Percentiles rank a stretch among this genome's conserved stretches.
These are phyloP conservation scores for Chaetomium tenue DNA, from an alignment of 495 filamentous ascomycete species.

Conservation along the genomic window DNA sequence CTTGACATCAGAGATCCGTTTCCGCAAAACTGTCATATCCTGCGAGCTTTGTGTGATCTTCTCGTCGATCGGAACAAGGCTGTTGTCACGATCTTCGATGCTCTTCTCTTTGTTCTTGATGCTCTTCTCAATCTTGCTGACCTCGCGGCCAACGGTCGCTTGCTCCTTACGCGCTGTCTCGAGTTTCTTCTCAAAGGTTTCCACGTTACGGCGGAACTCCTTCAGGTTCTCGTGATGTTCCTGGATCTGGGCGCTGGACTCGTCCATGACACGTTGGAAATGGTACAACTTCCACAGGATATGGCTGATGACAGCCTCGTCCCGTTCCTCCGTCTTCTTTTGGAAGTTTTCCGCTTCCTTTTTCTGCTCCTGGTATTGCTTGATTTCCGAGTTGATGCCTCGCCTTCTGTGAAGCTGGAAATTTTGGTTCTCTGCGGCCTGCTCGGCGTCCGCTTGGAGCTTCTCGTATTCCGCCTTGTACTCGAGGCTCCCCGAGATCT, in stretches of 20 bases:
- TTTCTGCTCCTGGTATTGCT: slow-evolving; percentile 96
- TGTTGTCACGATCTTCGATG: slow-evolving; percentile 80
- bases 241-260: slow-evolving; percentile 85
- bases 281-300: slow-evolving; percentile 97
- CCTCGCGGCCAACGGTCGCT: slow-evolving; percentile 71
- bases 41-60: slow-evolving; percentile 80
- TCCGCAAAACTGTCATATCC: slow-evolving; percentile 64
- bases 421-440: slow-evolving; percentile 82
- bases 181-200: slow-evolving; percentile 77
- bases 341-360: slow-evolving; percentile 91
- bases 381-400: slow-evolving; percentile 96
- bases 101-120: slow-evolving; percentile 87
- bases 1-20: slow-evolving; percentile 64
- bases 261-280: slow-evolving; percentile 89
- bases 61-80: slow-evolving; percentile 83
- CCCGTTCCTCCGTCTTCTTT: slow-evolving; percentile 80
- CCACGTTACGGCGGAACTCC: slow-evolving; percentile 82
- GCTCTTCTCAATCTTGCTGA: slow-evolving; percentile 73
- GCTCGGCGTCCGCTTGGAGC: slow-evolving; percentile 78
- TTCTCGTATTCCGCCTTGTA: slow-evolving; percentile 94
- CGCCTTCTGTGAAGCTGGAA: slow-evolving; percentile 83
- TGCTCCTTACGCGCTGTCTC: slow-evolving; percentile 88
- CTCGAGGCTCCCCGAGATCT: slow-evolving; percentile 94
- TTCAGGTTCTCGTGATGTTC: slow-evolving; percentile 95
- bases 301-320: slow-evolving; percentile 89